Evolutionary conservation across 768 basidiomycete genomes (phyloP).

Genomic region (Gymnopilus junonius): DNA sequence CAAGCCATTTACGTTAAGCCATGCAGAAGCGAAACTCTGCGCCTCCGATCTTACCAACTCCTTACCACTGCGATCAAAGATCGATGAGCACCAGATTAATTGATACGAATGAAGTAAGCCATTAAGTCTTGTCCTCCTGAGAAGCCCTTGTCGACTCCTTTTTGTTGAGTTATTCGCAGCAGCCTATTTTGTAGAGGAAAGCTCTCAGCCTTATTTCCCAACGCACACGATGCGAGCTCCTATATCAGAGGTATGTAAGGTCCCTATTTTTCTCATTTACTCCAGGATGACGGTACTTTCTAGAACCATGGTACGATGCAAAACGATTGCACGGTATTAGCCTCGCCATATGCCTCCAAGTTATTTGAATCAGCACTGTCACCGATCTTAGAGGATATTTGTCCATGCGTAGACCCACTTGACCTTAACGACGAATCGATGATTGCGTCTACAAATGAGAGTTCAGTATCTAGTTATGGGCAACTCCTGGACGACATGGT

Average conservation of each 20-base stretch:
- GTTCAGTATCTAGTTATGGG: conserved; percentile 33
- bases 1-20: background rate
- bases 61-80: conserved; percentile 2
- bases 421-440: conserved; percentile 10
- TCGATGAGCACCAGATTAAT: background rate
- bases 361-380: conserved; percentile 38
- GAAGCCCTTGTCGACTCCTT: background rate
- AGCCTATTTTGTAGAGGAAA: background rate
- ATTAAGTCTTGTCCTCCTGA: background rate
- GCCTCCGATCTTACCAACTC: conserved; percentile 15
- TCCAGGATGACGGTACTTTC: background rate
- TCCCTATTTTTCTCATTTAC: background rate
- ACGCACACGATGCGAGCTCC: background rate
- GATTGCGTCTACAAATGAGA: conserved; percentile 19
- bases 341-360: conserved; percentile 20
- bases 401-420: conserved; percentile 21
- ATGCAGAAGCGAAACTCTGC: conserved; percentile 24
- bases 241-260: background rate
- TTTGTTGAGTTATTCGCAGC: background rate
- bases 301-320: background rate
- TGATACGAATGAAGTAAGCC: conserved; percentile 3
- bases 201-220: background rate
- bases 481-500: conserved; percentile 27
- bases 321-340: conserved; percentile 8
- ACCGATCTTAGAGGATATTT: conserved; percentile 41